phyloP scores from a whole-genome alignment of 1,284 basidiomycete species.

The Ceratobasidium sp. region DNA sequence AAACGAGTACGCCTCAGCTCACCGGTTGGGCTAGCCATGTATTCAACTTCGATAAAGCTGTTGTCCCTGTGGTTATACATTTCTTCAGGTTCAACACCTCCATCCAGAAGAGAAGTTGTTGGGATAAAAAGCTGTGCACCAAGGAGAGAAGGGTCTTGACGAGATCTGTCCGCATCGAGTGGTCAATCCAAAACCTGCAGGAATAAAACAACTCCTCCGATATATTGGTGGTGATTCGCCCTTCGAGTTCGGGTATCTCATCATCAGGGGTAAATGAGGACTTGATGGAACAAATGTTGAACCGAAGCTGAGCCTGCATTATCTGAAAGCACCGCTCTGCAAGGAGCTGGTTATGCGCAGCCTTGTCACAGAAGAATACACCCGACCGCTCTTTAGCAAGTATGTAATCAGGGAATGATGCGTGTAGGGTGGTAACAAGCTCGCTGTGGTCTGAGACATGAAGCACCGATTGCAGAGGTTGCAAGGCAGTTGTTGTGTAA shows the following conservation, averaged over 20 bases:
- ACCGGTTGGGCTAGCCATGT: neutral
- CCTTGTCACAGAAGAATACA: neutral
- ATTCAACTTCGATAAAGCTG: neutral
- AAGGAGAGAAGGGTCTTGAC: neutral
- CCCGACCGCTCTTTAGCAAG: neutral
- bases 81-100: slow-evolving; percentile 18
- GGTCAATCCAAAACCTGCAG: slow-evolving; percentile 9
- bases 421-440: slow-evolving; percentile 6
- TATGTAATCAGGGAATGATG: slow-evolving; percentile 30
- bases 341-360: neutral
- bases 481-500: neutral
- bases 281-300: slow-evolving; percentile 11
- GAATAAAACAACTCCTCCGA: slow-evolving; percentile 3
- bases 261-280: slow-evolving; percentile 12
- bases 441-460: neutral
- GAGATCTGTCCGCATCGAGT: neutral
- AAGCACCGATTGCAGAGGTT: neutral
- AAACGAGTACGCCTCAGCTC: neutral
- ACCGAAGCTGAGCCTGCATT: neutral
- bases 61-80: neutral
- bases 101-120: slow-evolving; percentile 11
- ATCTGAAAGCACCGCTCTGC: slow-evolving; percentile 8
- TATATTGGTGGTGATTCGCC: neutral
- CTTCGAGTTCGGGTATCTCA: neutral
- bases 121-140: neutral